Base-by-base conservation (phyloP, 805 yeast genomes). In the Lipomyces yamadae region DNA sequence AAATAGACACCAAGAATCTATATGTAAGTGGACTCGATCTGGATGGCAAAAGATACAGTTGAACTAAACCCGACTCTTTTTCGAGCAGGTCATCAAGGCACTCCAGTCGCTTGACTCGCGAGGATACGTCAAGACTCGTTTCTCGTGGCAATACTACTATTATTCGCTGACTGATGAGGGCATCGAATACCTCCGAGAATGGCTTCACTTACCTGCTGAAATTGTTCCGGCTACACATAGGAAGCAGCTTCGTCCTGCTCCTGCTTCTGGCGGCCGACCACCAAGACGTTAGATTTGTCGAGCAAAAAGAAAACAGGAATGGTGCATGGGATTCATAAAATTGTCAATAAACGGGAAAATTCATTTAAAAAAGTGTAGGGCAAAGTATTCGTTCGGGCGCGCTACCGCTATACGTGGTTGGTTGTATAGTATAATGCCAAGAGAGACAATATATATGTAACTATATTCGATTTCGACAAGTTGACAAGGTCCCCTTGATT, bases 121-220 rank as follows among this genome's bases (percentile, higher is more conserved):
- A 85, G 99, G 99, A 83, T 95, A 80, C 89, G 98, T 95, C 84
- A 92, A 94, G 91, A 95, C 99, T 79, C 98, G 92, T 86, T 95
- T 94, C 90, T 94, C 98, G 80, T 95, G 99, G 99, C 98, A 93
- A 89, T 92, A 92, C 89, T 95, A 95, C 87, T 95, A 95, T 97
- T 95, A 95, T 96, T 92, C 99, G 87, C 90, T 95, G 82, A 95
- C 98, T 82, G 98, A 95, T 82, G 97, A 91, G 85, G 99, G 99
- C 89, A 94, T 95, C 75, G 97, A 92, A 81, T 95, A 86, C 90
- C 90, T 95, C 81, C 91, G 98, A 86, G 92, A 91, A 82, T 95
- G 92, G 91, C 90, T 95, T 84, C 92, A 93, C 89, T 88, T 95
- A 79, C 99, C 99, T 85, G 96, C 91, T 84, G 96, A 92, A 85